Conservation (phyloP, 768 basidiomycete species). For the Xerocomellus intermedius region DNA sequence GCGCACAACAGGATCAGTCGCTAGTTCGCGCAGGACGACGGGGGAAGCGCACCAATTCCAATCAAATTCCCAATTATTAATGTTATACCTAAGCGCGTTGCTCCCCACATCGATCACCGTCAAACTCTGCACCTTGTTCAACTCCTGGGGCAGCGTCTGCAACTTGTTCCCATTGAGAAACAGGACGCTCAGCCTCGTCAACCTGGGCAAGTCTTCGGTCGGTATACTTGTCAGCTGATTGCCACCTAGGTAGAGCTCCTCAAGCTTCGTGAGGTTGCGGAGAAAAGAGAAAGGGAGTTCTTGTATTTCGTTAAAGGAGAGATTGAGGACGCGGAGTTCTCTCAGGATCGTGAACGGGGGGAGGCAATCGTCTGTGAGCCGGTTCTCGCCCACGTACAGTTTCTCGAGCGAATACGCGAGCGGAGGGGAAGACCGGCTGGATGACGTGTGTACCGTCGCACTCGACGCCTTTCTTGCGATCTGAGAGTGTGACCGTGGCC, state of each 20-base stretch:
- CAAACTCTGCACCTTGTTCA: conserved; percentile 78
- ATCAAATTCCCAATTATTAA: conserved; percentile 97
- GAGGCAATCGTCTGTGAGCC: conserved; percentile 75
- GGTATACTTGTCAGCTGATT: conserved; percentile 90
- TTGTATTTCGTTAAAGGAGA: conserved; percentile 93
- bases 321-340: conserved; percentile 78
- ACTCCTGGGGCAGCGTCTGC: conserved; percentile 87
- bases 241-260: conserved; percentile 93
- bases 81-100: conserved; percentile 94
- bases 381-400: conserved; percentile 90
- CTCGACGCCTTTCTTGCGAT: conserved; percentile 36
- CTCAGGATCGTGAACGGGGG: conserved; percentile 72
- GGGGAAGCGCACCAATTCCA: conserved; percentile 84
- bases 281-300: conserved; percentile 82
- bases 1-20: neutral
- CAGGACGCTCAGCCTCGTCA: conserved; percentile 67
- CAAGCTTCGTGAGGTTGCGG: conserved; percentile 62
- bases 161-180: conserved; percentile 94
- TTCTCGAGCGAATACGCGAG: conserved; percentile 71
- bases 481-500: conserved; percentile 18
- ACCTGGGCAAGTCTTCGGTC: conserved; percentile 77
- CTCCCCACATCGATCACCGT: conserved; percentile 88
- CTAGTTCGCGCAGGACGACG: neutral
- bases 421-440: conserved; percentile 43
- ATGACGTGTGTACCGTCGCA: conserved; percentile 29